phyloP scores from a whole-genome alignment of 768 basidiomycete species.

The Termitomyces sp. region DNA sequence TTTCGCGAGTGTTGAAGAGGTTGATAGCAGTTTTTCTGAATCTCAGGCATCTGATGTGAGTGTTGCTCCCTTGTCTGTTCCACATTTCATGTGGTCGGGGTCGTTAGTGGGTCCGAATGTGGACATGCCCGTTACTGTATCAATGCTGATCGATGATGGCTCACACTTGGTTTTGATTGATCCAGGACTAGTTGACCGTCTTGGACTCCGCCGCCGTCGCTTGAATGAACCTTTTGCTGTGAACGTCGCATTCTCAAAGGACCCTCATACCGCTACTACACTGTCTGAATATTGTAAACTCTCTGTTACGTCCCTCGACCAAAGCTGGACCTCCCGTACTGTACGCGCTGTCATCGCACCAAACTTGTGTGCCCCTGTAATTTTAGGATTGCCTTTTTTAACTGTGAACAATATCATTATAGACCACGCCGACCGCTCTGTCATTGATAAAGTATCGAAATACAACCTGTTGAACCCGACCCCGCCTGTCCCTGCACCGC shows the following conservation, averaged over 20 bases:
- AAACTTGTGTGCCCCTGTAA: constrained; percentile 24
- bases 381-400: constrained; percentile 29
- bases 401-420: constrained; percentile 20
- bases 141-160: background rate
- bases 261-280: too few species aligned
- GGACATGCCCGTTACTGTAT: background rate
- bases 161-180: too few species aligned
- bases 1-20: too few species aligned
- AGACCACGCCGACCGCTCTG: background rate
- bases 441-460: constrained; percentile 16
- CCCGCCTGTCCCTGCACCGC: constrained; percentile 9
- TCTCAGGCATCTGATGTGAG: background rate
- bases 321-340: too few species aligned
- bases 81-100: background rate
- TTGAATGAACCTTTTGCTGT: constrained; percentile 2
- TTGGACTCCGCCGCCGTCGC: background rate
- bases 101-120: background rate
- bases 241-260: background rate
- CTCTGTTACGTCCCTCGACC: too few species aligned
- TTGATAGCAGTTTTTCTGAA: too few species aligned
- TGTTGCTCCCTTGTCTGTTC: background rate
- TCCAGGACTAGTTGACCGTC: background rate
- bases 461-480: constrained; percentile 7
- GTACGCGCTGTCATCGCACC: too few species aligned
- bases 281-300: too few species aligned